Conservation (phyloP, 306 rosid genomes). For the Sophora flavescens region DNA sequence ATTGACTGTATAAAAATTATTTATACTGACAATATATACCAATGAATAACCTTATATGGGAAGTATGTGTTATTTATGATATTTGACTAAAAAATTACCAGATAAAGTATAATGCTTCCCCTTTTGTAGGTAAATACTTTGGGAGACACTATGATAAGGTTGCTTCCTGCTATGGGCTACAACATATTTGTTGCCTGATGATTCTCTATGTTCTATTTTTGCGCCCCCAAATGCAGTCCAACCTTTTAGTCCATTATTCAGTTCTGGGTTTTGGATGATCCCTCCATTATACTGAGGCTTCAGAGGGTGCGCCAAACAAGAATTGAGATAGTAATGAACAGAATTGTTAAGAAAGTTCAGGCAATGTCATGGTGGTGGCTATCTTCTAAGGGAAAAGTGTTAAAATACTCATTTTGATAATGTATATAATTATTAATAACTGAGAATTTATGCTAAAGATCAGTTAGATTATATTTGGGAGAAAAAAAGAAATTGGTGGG, state of each 20-base stretch:
- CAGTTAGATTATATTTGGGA: too few species aligned
- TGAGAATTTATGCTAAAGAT: too few species aligned
- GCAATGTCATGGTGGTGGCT: too few species aligned
- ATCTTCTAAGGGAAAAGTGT: too few species aligned
- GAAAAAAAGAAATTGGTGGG: too few species aligned
- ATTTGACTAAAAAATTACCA: slow-evolving; percentile 50
- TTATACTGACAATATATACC: too few species aligned
- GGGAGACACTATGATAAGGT: slow-evolving; percentile 59
- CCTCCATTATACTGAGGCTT: slow-evolving; percentile 81
- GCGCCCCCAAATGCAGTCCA: slow-evolving; percentile 68
- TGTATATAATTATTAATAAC: too few species aligned
- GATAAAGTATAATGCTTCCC: slow-evolving; percentile 67
- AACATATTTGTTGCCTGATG: slow-evolving; percentile 62
- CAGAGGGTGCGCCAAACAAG: slow-evolving; percentile 62
- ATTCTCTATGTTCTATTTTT: slow-evolving; percentile 54
- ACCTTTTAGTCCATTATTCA: slow-evolving; percentile 66
- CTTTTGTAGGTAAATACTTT: slow-evolving; percentile 52
- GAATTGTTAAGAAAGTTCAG: too few species aligned
- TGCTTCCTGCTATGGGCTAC: slow-evolving; percentile 66
- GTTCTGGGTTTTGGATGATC: slow-evolving; percentile 71
- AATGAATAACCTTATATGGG: not conserved
- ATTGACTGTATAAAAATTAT: too few species aligned
- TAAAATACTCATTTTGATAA: too few species aligned
- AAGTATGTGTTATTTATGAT: too few species aligned
- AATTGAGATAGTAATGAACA: too few species aligned